Base-by-base conservation (phyloP, 805 yeast species). In the Candida alai region DNA sequence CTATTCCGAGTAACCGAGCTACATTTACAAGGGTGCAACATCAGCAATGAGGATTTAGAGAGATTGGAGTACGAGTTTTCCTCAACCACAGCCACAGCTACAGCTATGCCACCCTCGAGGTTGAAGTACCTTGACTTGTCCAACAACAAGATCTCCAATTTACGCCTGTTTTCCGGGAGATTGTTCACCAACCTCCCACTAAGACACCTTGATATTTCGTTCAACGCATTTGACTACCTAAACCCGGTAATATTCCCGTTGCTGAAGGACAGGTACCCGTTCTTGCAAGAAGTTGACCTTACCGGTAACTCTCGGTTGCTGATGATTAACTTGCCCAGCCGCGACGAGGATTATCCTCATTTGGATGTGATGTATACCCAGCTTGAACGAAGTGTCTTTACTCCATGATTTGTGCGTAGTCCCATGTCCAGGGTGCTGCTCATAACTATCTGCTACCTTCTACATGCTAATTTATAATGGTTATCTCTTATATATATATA, bases 221-320 rank as follows among this genome's bases (percentile, higher is more conserved):
- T 26, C 19, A 41, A 41, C 24, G 36, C 32, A 19, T 41, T 41
- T 28, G 32, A 26, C 4, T 41, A 38, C 23, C 22, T 41, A 18
- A 41, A 41, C 24, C 19, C 28, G 24, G 32, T 31, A 8, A 41
- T 38, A 23, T 38, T 41, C 19, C 42, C 44, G n/a, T 13, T 36
- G 6, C 6, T 17, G 8, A 36, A 19, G 6, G 9, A 26, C 12
- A 19, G 13, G 4, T 36, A 13, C 21, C 40, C 40, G 2, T 13
- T 22, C 4, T 19, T 36, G 20, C 13, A 17, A 4, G 21, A 28
- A n/a, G n/a, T 36, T 11, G 26, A 36, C 22, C 36, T 36, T 16
- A 31, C 29, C 16, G 40, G 40, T 5, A 36, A 36, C 22, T 17
- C 29, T 19, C 19, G 32, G 13, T 31, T 31, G 15, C 28, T 13